Percentiles rank a stretch among this genome's conserved stretches.
phyloP scores from a whole-genome alignment of 306 rosid genomes.

The Rosa rugosa region DNA sequence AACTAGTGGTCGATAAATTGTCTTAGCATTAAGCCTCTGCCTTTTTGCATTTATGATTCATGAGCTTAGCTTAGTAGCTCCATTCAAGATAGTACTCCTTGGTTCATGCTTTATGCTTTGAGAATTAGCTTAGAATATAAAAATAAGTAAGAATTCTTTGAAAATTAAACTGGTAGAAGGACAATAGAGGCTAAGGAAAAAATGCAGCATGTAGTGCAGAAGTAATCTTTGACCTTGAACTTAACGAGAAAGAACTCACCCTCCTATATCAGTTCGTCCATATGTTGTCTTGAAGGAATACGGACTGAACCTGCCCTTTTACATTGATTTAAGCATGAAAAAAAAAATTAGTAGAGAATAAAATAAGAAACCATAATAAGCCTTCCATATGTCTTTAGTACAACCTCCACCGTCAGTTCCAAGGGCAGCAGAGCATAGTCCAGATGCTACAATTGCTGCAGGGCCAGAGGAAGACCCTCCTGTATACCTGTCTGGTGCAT shows the following conservation, averaged over 20 bases:
- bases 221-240: conserved; percentile 7
- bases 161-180: neutral
- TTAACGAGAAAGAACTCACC: conserved; percentile 53
- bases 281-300: conserved; percentile 88
- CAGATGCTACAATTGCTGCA: conserved; percentile 95
- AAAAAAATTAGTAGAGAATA: conserved; percentile 14
- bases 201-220: conserved; percentile 2
- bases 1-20: neutral
- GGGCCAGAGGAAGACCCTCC: conserved; percentile 99
- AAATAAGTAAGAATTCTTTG: neutral
- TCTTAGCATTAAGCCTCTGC: neutral
- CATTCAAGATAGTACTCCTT: neutral
- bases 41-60: neutral
- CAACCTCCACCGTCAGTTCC: conserved; percentile 99
- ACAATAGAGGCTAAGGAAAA: neutral
- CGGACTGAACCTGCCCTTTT: conserved; percentile 84
- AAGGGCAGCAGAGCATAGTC: conserved; percentile 90
- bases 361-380: conserved; percentile 17
- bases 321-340: conserved; percentile 23
- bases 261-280: conserved; percentile 70
- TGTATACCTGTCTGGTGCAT: conserved; percentile 87
- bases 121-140: neutral
- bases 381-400: conserved; percentile 15
- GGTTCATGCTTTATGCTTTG: neutral
- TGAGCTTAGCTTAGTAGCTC: neutral